A percentile compares a stretch with the other conserved stretches of the same genome.
phyloP scores from a whole-genome alignment of 75 land plant species.

The Ceratopteris richardii region DNA sequence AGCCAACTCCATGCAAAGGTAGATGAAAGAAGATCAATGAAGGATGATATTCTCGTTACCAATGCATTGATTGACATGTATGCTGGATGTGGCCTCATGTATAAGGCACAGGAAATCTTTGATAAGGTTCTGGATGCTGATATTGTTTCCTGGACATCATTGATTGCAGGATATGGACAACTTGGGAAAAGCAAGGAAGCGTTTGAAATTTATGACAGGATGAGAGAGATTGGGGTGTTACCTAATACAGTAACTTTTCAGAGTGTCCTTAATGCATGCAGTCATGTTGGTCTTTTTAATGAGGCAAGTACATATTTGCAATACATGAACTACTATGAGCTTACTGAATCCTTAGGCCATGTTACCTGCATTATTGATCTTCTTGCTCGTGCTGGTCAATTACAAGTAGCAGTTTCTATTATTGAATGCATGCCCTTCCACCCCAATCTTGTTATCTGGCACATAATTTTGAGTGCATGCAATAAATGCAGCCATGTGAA shows the following conservation, averaged over 20 bases:
- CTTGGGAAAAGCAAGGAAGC: constrained; percentile 12
- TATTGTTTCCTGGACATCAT: constrained; percentile 7
- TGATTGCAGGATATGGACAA: constrained; percentile 19
- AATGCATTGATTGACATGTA: constrained; percentile 12
- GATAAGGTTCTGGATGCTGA: background rate
- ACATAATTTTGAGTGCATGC: constrained; percentile 54
- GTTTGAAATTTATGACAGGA: constrained; percentile 12
- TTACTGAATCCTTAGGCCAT: constrained; percentile 21
- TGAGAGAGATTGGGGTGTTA: constrained; percentile 2
- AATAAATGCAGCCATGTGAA: constrained; percentile 40
- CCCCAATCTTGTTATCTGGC: constrained; percentile 39
- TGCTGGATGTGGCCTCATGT: constrained; percentile 11
- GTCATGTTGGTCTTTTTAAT: constrained; percentile 23
- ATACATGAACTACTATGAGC: constrained; percentile 13
- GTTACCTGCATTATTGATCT: constrained; percentile 28
- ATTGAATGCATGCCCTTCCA: background rate
- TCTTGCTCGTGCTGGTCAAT: constrained; percentile 22
- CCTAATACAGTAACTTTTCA: constrained; percentile 4
- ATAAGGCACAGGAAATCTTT: constrained; percentile 6
- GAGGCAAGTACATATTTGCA: constrained; percentile 15
- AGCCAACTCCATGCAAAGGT: background rate
- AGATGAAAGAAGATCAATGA: background rate
- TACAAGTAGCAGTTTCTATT: constrained; percentile 16
- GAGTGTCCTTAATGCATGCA: constrained; percentile 56
- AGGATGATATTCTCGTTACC: background rate